Evolutionary conservation across 2,329 filamentous ascomycete species (phyloP), one percentile per base, ranked within the genome.

Genomic region (Colletotrichum trifolii): DNA sequence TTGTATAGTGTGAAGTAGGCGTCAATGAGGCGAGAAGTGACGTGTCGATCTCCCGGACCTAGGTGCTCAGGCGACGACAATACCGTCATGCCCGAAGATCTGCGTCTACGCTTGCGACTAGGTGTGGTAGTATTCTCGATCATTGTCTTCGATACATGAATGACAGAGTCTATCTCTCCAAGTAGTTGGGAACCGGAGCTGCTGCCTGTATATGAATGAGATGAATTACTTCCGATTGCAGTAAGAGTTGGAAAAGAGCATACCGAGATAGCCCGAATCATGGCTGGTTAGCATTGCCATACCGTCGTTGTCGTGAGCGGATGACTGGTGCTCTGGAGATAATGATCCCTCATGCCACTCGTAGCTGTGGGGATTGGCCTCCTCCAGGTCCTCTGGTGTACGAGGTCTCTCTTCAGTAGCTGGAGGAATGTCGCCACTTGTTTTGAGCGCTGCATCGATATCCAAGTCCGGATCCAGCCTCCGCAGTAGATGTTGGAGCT

Each of bases 1-100:
- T 84, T 81, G 67, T 81, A 83, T 15, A 77, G 71, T 1, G 72
- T 69, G 61, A 84, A 84, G 67, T 82, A 83, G 1, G 78, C 74
- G 48, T 78, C 74, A 10, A 81, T 76, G 60, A 80, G 60, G 3
- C 68, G 69, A 15, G 67, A 64, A 9, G 64, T 65, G 25, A 69
- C 52, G 2, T 67, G 66, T 0, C 66, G 57, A 1, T 49, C 57
- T 5, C 57, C 45, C 17, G 69, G 59, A 8, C 67, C 48, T 43
- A 68, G 38, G 38, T 36, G 40, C 15, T 63, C 60, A 13, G 49
- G 52, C 8, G 47, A 15, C 38, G 39, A 25, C 6, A 62, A 42
- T 1, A 45, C 54, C 9, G 39, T 11, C 11, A 54, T 57, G 40
- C 39, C 50, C 8, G 60, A 58, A 6, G 60, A 62, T 52, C 34